A percentile compares a stretch with the other conserved stretches of the same genome.
These are phyloP conservation scores for Ophiocytium majus DNA, from an alignment of 352 stramenopile species.

Conservation along the genomic window DNA sequence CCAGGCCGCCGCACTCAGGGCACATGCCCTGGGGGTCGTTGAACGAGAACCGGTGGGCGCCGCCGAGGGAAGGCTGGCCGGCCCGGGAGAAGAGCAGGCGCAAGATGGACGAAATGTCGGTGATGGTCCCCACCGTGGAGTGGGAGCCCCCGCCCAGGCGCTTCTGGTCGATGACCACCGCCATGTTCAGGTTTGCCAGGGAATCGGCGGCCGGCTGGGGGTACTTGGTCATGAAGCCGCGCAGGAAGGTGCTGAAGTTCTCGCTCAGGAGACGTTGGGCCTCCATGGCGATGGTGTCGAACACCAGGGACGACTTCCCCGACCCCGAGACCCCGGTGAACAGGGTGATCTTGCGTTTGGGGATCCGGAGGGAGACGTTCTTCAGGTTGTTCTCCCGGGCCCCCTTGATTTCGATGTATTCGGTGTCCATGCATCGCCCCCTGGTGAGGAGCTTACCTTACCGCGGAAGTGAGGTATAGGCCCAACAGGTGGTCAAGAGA, in stretches of 20 bases:
- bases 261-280: neutral
- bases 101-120: neutral
- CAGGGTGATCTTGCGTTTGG: neutral
- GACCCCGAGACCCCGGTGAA: constrained; percentile 1
- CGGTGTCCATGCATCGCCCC: too few relatives aligned
- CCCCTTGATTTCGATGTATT: neutral
- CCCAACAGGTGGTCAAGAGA: too few relatives aligned
- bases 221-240: neutral
- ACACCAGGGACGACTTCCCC: neutral
- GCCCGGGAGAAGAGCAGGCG: neutral
- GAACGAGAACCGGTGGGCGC: neutral
- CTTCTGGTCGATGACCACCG: neutral
- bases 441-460: too few relatives aligned
- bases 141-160: neutral
- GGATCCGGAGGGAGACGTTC: neutral
- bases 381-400: neutral
- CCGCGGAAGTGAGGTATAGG: too few relatives aligned
- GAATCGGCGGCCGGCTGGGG: neutral
- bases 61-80: neutral
- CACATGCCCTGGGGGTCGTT: neutral
- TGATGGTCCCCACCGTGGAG: neutral
- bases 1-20: neutral
- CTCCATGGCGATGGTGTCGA: neutral
- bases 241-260: neutral
- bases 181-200: neutral